A percentile compares a stretch with the other conserved stretches of the same genome.
Conservation (phyloP, 495 filamentous ascomycete species). For the Bacidia gigantensis region DNA sequence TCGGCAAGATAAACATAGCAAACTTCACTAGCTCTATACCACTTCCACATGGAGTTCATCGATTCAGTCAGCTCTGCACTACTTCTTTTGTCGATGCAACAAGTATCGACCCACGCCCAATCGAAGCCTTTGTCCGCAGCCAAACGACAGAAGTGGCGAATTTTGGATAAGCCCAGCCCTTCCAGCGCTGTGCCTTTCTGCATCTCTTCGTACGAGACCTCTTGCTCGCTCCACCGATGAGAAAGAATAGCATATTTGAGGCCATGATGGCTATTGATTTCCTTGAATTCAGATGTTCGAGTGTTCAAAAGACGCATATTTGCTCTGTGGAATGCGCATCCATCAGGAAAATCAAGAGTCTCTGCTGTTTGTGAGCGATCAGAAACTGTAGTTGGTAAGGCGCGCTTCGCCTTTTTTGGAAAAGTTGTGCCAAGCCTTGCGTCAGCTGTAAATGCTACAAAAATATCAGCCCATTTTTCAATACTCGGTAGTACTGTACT, state of each 20-base stretch:
- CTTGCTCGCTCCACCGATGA: constrained; percentile 25
- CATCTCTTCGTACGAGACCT: constrained; percentile 24
- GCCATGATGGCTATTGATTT: too few relatives aligned
- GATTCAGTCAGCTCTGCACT: constrained; percentile 29
- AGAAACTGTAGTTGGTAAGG: too few relatives aligned
- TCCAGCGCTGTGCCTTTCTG: constrained; percentile 2
- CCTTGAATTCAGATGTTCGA: too few relatives aligned
- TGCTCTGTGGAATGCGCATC: too few relatives aligned
- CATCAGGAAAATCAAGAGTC: too few relatives aligned
- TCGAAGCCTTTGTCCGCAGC: constrained; percentile 14
- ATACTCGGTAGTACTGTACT: too few relatives aligned
- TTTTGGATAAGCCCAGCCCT: constrained; percentile 15
- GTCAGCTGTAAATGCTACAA: too few relatives aligned
- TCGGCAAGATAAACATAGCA: constrained; percentile 31
- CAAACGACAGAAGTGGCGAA: constrained; percentile 15
- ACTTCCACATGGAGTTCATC: constrained; percentile 28
- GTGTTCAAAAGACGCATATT: too few relatives aligned
- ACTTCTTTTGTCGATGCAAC: constrained; percentile 32
- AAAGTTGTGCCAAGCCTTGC: too few relatives aligned
- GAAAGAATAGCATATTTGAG: constrained; percentile 26
- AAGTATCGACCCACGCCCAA: constrained; percentile 32
- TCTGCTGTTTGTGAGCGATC: too few relatives aligned
- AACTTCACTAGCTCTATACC: constrained; percentile 22
- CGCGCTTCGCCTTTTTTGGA: too few relatives aligned
- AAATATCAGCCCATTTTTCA: too few relatives aligned